A percentile compares a stretch with the other conserved stretches of the same genome.
Evolutionary conservation across 768 basidiomycete genomes (phyloP).

Genomic region (Chlorophyllum brunneum): DNA sequence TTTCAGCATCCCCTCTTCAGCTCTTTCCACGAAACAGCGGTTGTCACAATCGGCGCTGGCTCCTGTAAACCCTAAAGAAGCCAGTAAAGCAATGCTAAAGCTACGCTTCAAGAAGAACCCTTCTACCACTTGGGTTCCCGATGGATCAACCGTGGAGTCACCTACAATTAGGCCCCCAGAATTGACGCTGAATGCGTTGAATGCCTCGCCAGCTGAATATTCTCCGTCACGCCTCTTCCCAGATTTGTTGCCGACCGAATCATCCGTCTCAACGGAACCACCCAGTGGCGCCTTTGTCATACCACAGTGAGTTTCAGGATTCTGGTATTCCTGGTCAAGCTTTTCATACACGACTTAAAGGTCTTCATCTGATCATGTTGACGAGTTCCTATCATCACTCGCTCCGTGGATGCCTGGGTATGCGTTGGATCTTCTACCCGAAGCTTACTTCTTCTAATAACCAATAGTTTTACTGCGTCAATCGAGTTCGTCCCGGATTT

Average conservation of each 20-base stretch:
- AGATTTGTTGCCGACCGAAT: neutral
- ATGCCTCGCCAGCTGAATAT: neutral
- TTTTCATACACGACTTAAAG: neutral
- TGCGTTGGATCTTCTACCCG: neutral
- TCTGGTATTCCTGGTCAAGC: neutral
- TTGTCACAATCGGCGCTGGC: conserved; percentile 37
- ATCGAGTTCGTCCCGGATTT: conserved; percentile 9
- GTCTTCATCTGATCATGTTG: neutral
- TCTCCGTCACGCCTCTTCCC: neutral
- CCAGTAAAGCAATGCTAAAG: conserved; percentile 12
- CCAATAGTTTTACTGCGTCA: conserved; percentile 5
- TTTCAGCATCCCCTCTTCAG: conserved; percentile 24
- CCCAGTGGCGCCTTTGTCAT: neutral
- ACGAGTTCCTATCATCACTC: conserved; percentile 8
- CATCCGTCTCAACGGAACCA: neutral
- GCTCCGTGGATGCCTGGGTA: conserved; percentile 10
- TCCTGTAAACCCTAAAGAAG: conserved; percentile 32
- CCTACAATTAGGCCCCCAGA: neutral
- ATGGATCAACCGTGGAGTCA: conserved; percentile 10
- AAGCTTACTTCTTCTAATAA: neutral
- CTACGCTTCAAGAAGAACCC: conserved; percentile 12
- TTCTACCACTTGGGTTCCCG: neutral
- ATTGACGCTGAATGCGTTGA: conserved; percentile 8
- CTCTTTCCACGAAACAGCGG: conserved; percentile 49
- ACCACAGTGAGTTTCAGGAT: neutral